Conservation (phyloP, 148 eudicot species). For the Cornus kousa region DNA sequence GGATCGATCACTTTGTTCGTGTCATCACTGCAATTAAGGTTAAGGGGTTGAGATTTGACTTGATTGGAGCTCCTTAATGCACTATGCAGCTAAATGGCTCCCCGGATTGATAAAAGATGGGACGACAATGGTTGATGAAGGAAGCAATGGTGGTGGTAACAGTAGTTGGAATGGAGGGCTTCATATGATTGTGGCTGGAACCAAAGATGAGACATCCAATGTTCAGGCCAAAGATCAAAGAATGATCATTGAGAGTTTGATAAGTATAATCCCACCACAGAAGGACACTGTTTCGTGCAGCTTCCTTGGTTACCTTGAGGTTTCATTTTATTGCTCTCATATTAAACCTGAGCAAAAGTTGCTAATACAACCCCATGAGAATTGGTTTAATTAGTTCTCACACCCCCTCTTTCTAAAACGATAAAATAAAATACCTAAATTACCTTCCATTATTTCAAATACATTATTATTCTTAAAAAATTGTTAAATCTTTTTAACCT, state of each 20-base stretch:
- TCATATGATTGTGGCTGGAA: slow-evolving; percentile 63
- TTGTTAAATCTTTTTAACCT: no score
- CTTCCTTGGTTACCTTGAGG: slow-evolving; percentile 42
- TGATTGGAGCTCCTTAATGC: slow-evolving; percentile 78
- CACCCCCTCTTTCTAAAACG: no score
- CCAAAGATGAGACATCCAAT: slow-evolving; percentile 41
- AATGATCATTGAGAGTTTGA: slow-evolving; percentile 85
- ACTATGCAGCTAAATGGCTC: slow-evolving; percentile 82
- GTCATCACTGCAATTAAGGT: slow-evolving; percentile 95
- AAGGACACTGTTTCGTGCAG: slow-evolving; percentile 85
- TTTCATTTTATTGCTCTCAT: no score
- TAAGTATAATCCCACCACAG: slow-evolving; percentile 90
- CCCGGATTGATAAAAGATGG: slow-evolving; percentile 71
- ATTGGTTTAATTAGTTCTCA: no score
- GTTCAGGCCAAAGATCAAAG: slow-evolving; percentile 71
- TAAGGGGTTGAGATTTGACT: slow-evolving; percentile 85
- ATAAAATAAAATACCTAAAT: no score
- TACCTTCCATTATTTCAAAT: no score
- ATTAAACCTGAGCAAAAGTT: no score
- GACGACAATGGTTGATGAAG: slow-evolving; percentile 25
- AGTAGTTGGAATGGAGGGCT: slow-evolving; percentile 73
- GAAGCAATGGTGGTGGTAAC: slow-evolving; percentile 23
- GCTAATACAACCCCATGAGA: no score
- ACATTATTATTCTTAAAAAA: no score
- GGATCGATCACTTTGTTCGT: slow-evolving; percentile 95